Conservation (phyloP, 257 asterid species). For the Solanum paucissectum region DNA sequence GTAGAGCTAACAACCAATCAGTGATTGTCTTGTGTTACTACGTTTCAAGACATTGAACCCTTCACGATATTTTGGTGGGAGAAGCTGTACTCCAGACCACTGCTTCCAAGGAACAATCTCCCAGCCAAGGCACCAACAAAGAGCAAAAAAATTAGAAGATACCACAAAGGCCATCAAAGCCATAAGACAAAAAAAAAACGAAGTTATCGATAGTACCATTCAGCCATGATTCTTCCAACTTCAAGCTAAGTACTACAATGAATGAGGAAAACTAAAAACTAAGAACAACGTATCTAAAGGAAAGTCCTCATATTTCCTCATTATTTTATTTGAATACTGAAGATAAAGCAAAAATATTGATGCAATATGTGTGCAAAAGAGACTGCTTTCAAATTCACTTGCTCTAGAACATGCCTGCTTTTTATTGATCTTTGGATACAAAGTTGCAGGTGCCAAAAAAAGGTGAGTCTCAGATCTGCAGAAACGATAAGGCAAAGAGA, state of each 20-base stretch:
- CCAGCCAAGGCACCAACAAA: not conserved
- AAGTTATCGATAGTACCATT: not conserved
- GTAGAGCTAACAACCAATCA: not conserved
- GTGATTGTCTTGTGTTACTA: not conserved
- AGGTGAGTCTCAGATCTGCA: slow-evolving; percentile 17
- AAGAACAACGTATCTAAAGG: not conserved
- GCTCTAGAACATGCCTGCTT: too few species aligned
- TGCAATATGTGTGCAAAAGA: not conserved
- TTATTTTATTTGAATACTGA: not conserved
- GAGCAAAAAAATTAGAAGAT: not conserved
- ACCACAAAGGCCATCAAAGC: not conserved
- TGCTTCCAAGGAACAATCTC: not conserved
- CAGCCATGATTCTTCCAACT: not conserved
- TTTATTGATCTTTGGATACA: not conserved
- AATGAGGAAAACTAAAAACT: not conserved
- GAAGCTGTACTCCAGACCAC: not conserved
- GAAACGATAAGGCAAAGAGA: not conserved
- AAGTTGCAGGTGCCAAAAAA: not conserved
- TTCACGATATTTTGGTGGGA: not conserved
- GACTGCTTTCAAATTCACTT: not conserved
- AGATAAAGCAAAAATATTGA: not conserved
- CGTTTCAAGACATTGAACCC: not conserved
- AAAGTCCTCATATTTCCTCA: slow-evolving; percentile 8
- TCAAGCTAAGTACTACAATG: not conserved
- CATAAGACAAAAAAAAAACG: not conserved